Evolutionary conservation across 371 early-diverging fungal genomes (phyloP).

Genomic region (Entomophthora muscae): DNA sequence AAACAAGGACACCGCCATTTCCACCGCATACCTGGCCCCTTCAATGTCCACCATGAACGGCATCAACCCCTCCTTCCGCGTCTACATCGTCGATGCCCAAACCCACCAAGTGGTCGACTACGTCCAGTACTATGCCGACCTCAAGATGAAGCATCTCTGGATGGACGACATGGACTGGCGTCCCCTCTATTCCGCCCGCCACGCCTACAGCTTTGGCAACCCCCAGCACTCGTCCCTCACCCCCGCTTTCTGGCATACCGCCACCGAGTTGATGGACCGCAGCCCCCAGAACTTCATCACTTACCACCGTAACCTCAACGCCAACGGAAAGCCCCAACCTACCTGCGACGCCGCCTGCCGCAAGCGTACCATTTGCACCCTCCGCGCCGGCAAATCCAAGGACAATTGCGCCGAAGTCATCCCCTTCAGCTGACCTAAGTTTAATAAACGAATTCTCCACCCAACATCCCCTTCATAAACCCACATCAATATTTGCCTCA

Average conservation of each 20-base stretch:
- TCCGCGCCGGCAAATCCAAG: neutral
- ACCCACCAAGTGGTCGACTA: constrained; percentile 11
- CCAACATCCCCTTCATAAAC: too few relatives aligned
- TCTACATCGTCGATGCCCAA: constrained; percentile 10
- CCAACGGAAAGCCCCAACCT: neutral
- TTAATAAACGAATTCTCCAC: too few relatives aligned
- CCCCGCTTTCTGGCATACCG: neutral
- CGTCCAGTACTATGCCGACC: constrained; percentile 10
- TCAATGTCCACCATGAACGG: constrained; percentile 10
- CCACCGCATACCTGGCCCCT: constrained; percentile 10
- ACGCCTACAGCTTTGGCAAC: constrained; percentile 4
- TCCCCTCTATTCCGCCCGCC: constrained; percentile 8
- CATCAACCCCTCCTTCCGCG: constrained; percentile 10
- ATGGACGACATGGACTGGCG: constrained; percentile 8
- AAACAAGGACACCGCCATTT: neutral
- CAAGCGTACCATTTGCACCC: neutral
- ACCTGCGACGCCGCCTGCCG: neutral
- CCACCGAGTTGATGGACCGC: neutral
- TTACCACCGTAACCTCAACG: neutral
- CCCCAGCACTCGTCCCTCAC: neutral
- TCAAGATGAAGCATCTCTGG: constrained; percentile 1
- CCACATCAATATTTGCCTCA: too few relatives aligned
- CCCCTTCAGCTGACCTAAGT: too few relatives aligned
- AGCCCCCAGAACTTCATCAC: neutral
- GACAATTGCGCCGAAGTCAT: too few relatives aligned